phyloP scores from a whole-genome alignment of 352 stramenopile genomes.

The Phytophthora hybrid region DNA sequence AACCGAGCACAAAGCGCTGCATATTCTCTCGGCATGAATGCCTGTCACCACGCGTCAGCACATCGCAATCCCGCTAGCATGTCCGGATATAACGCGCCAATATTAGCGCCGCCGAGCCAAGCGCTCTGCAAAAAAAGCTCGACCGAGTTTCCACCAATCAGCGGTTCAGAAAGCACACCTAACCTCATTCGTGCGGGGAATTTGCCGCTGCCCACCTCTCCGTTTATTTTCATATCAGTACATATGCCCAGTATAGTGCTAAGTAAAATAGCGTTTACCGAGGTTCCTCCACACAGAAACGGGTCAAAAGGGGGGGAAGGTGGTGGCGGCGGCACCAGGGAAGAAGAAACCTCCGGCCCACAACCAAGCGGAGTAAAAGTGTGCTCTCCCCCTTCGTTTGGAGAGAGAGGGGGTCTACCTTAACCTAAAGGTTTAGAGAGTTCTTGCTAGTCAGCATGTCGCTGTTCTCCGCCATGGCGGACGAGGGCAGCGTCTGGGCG shows the following conservation, averaged over 20 bases:
- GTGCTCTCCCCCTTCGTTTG: conserved; percentile 1
- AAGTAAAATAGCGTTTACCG: background rate
- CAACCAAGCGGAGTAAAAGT: conserved; percentile 31
- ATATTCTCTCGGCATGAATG: conserved; percentile 4
- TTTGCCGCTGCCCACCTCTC: conserved; percentile 3
- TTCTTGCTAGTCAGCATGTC: conserved; percentile 55
- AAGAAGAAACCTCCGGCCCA: conserved; percentile 46
- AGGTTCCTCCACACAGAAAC: conserved; percentile 24
- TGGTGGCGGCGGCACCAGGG: conserved; percentile 31
- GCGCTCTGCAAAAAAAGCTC: conserved; percentile 26
- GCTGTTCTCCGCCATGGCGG: conserved; percentile 84
- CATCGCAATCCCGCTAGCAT: conserved; percentile 18
- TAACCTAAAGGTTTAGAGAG: conserved; percentile 7
- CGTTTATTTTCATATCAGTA: conserved; percentile 1
- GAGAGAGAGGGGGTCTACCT: conserved; percentile 1
- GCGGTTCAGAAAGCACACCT: background rate
- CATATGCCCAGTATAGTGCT: background rate
- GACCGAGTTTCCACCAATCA: conserved; percentile 23
- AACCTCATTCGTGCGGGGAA: conserved; percentile 31
- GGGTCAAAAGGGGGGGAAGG: conserved; percentile 33
- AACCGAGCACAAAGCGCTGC: background rate
- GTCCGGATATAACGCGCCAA: conserved; percentile 27
- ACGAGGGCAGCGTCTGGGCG: conserved; percentile 85
- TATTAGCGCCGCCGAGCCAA: conserved; percentile 18
- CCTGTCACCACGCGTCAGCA: conserved; percentile 30